Evolutionary conservation across 1,284 basidiomycete species (phyloP).

Genomic region (Cryptococcus sp.): DNA sequence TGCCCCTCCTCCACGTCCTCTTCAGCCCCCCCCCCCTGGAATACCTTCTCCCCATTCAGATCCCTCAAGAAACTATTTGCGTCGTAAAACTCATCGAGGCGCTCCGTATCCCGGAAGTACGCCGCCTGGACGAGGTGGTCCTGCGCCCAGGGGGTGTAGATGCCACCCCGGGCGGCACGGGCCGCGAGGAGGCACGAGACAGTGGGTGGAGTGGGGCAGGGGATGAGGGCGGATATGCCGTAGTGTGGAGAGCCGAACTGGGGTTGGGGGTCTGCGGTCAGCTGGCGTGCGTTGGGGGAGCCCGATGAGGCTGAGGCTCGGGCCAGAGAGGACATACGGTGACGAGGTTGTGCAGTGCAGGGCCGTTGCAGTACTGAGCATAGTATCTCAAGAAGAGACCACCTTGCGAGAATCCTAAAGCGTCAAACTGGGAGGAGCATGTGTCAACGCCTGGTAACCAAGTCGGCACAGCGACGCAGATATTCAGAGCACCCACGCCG

Average conservation of each 20-base stretch:
- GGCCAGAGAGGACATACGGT: slow-evolving; percentile 55
- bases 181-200: slow-evolving; percentile 69
- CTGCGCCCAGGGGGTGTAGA: slow-evolving; percentile 82
- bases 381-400: slow-evolving; percentile 91
- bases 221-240: slow-evolving; percentile 48
- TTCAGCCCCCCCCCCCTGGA: slow-evolving; percentile 68
- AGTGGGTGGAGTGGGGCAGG: slow-evolving; percentile 47
- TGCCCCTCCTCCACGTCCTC: slow-evolving; percentile 9
- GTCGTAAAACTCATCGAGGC: slow-evolving; percentile 65
- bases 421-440: slow-evolving; percentile 61
- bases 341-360: slow-evolving; percentile 76
- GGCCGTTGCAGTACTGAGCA: slow-evolving; percentile 75
- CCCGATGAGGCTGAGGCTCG: too few relatives aligned
- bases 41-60: slow-evolving; percentile 54
- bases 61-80: slow-evolving; percentile 57
- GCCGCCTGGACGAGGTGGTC: slow-evolving; percentile 81
- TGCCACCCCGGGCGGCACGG: slow-evolving; percentile 65
- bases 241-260: slow-evolving; percentile 53
- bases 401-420: slow-evolving; percentile 88
- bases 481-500: slow-evolving; percentile 54
- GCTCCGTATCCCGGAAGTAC: slow-evolving; percentile 84
- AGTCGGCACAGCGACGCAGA: too few relatives aligned
- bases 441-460: background rate
- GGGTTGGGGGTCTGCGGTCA: background rate
- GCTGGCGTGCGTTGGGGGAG: background rate